Evolutionary conservation across 2,329 filamentous ascomycete genomes (phyloP).

Genomic region (Metarhizium anisopliae): DNA sequence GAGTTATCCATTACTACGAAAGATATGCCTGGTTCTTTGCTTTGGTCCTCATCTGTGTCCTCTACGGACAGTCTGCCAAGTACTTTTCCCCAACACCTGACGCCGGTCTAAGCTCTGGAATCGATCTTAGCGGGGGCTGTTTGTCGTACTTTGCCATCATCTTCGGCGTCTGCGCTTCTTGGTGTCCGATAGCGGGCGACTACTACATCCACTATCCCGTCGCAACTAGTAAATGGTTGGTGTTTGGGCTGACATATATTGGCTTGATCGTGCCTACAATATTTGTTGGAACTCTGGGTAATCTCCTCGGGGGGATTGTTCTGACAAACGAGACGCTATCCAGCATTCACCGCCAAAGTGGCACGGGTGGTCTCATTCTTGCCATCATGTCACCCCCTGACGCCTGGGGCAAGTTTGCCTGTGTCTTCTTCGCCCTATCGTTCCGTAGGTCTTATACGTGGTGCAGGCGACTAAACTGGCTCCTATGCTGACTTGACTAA

Average conservation of each 20-base stretch:
- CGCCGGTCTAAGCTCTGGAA: not conserved
- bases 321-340: not conserved
- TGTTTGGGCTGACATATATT: constrained; percentile 10
- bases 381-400: constrained; percentile 6
- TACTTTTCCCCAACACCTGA: constrained; percentile 6
- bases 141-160: constrained; percentile 12
- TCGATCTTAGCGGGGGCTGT: constrained; percentile 8
- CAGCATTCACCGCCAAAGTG: not conserved
- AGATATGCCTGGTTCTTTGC: constrained; percentile 13
- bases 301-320: constrained; percentile 4
- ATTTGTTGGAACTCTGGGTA: constrained; percentile 10
- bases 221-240: constrained; percentile 9
- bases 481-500: not conserved
- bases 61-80: constrained; percentile 11
- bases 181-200: constrained; percentile 10
- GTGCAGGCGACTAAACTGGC: not conserved
- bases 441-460: not conserved
- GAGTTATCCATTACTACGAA: constrained; percentile 14
- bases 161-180: constrained; percentile 9
- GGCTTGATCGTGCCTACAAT: constrained; percentile 9
- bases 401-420: constrained; percentile 3
- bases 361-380: constrained; percentile 2
- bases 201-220: constrained; percentile 11
- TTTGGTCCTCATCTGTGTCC: constrained; percentile 11
- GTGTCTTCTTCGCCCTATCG: constrained; percentile 5